phyloP scores from a whole-genome alignment of 23 red algal genomes.

The Porphyridium purpureum region DNA sequence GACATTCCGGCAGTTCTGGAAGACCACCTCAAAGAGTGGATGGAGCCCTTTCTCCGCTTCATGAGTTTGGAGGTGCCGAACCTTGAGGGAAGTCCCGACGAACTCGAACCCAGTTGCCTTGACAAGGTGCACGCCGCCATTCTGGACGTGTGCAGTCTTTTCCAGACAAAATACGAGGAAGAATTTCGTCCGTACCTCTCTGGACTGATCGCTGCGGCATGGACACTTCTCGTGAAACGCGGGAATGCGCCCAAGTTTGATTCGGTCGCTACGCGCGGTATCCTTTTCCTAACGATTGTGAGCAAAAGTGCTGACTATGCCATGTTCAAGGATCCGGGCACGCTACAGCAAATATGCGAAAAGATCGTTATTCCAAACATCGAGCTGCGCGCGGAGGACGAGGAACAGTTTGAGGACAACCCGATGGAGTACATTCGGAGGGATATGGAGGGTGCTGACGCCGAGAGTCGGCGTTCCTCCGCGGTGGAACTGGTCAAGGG shows the following conservation, averaged over 20 bases:
- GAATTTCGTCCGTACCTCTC: conserved; percentile 85
- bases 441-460: conserved; percentile 92
- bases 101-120: conserved; percentile 19
- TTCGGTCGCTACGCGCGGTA: conserved; percentile 58
- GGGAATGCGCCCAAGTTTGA: conserved; percentile 51
- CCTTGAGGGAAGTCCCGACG: conserved; percentile 17
- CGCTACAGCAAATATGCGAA: conserved; percentile 52
- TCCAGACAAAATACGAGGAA: conserved; percentile 80
- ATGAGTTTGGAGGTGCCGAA: conserved; percentile 30
- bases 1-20: conserved; percentile 93
- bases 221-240: conserved; percentile 50
- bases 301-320: conserved; percentile 39
- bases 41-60: conserved; percentile 31
- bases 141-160: conserved; percentile 57
- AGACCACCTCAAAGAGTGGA: conserved; percentile 65
- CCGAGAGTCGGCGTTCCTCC: conserved; percentile 48
- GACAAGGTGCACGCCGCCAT: conserved; percentile 40
- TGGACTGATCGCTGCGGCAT: conserved; percentile 34
- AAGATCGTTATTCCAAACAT: conserved; percentile 89
- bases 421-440: conserved; percentile 83
- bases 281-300: conserved; percentile 72
- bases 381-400: conserved; percentile 60
- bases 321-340: conserved; percentile 29
- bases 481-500: conserved; percentile 85
- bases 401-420: conserved; percentile 92